A percentile compares a stretch with the other conserved stretches of the same genome.
These are phyloP conservation scores for Alternaria longipes DNA, from an alignment of 2,329 filamentous ascomycete species.

Conservation along the genomic window DNA sequence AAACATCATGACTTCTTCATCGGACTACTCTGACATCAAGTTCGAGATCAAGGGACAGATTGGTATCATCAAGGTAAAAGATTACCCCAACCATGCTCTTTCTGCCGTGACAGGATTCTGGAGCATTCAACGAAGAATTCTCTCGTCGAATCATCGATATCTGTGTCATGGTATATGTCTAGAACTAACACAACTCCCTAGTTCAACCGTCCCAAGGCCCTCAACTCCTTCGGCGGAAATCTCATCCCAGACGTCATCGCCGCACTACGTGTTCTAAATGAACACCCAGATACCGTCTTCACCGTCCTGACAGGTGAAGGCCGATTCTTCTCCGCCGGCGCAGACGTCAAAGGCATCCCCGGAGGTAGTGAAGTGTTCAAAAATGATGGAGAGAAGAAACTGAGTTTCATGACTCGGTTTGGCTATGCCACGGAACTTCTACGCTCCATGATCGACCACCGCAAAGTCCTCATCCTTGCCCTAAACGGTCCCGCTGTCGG, in stretches of 20 bases:
- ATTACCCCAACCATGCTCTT: background rate
- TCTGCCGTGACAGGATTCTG: background rate
- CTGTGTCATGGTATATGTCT: background rate
- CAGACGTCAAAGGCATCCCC: slow-evolving; percentile 55
- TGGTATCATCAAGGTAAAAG: slow-evolving; percentile 55
- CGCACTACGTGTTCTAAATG: slow-evolving; percentile 57
- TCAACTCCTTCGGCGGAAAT: slow-evolving; percentile 61
- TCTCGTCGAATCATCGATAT: background rate
- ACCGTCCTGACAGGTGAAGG: slow-evolving; percentile 62
- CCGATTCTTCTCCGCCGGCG: slow-evolving; percentile 61
- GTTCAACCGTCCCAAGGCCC: slow-evolving; percentile 60
- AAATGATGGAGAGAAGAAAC: slow-evolving; percentile 48
- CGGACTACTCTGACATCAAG: slow-evolving; percentile 54
- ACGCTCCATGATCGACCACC: slow-evolving; percentile 42
- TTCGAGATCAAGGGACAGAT: slow-evolving; percentile 56
- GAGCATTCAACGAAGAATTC: background rate
- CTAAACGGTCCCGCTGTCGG: slow-evolving; percentile 62
- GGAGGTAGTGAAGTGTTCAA: slow-evolving; percentile 13
- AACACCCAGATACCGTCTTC: slow-evolving; percentile 60
- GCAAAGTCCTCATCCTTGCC: slow-evolving; percentile 61
- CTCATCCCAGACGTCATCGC: slow-evolving; percentile 55
- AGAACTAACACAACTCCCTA: slow-evolving; percentile 15
- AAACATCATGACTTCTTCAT: slow-evolving; percentile 33
- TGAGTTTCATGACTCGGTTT: slow-evolving; percentile 39
- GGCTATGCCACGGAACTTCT: slow-evolving; percentile 18